Evolutionary conservation across 2,329 filamentous ascomycete species (phyloP).

Genomic region (Arthrocladium fulminans): DNA sequence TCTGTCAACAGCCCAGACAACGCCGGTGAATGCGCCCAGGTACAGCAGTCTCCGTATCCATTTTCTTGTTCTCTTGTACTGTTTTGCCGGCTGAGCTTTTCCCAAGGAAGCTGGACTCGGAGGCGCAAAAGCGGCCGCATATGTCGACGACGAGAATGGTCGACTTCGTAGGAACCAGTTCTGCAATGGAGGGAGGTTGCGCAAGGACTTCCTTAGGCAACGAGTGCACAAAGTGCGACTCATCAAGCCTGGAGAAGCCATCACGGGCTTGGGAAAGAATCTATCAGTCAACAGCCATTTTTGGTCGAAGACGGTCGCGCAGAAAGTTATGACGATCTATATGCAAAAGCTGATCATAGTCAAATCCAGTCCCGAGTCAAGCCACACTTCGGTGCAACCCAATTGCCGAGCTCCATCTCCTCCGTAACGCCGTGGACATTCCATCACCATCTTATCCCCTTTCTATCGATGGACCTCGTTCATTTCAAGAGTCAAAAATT

Average conservation of each 20-base stretch:
- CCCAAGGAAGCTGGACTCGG: constrained; percentile 73
- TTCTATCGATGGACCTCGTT: not conserved
- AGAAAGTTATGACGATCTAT: constrained; percentile 4
- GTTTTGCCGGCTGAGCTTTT: constrained; percentile 58
- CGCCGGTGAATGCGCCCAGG: constrained; percentile 50
- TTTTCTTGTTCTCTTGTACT: constrained; percentile 61
- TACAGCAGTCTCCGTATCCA: constrained; percentile 68
- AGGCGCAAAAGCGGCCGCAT: constrained; percentile 51
- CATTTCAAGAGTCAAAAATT: not conserved
- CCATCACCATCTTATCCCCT: not conserved
- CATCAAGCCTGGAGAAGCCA: constrained; percentile 4
- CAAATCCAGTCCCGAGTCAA: not conserved
- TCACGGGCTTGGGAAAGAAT: not conserved
- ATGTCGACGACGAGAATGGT: constrained; percentile 13
- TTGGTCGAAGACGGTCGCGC: not conserved
- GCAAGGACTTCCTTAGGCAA: constrained; percentile 13
- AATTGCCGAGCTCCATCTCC: not conserved
- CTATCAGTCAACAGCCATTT: not conserved
- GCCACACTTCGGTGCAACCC: not conserved
- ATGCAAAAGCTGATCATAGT: not conserved
- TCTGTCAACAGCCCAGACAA: constrained; percentile 60
- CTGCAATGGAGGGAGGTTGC: not conserved
- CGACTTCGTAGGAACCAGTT: constrained; percentile 8
- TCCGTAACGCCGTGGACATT: not conserved
- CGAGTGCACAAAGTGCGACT: constrained; percentile 18